These are phyloP conservation scores for Starmera caribaea DNA, from an alignment of 805 yeast genomes.

Conservation along the genomic window DNA sequence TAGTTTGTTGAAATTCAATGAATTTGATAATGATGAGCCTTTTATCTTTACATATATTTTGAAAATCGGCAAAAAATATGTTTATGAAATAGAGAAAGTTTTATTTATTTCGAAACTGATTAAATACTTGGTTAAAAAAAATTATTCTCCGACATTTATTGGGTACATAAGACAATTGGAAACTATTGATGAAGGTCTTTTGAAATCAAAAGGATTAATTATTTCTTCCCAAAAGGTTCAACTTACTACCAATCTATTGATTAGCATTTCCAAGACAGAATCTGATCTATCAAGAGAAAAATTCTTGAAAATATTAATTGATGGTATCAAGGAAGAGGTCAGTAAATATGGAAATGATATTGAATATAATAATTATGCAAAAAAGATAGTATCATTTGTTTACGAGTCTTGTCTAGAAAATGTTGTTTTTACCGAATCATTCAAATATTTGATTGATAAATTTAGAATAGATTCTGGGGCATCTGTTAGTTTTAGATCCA, in stretches of 20 bases:
- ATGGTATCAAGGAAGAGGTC: conserved; percentile 7
- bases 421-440: conserved; percentile 6
- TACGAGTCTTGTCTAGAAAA: conserved; percentile 8
- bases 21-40: conserved; percentile 14
- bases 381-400: conserved; percentile 10
- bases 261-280: conserved; percentile 8
- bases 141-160: conserved; percentile 7
- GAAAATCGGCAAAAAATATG: conserved; percentile 7
- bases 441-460: conserved; percentile 5
- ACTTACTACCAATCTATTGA: conserved; percentile 8
- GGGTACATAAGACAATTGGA: conserved; percentile 10
- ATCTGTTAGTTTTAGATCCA: too few species aligned
- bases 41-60: conserved; percentile 11
- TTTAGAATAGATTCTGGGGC: too few species aligned
- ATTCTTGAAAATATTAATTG: conserved; percentile 9
- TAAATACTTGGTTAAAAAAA: conserved; percentile 8
- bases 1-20: conserved; percentile 11
- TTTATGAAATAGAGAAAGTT: conserved; percentile 11
- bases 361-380: conserved; percentile 6
- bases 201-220: conserved; percentile 6
- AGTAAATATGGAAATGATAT: conserved; percentile 2
- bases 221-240: conserved; percentile 13
- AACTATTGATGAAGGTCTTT: conserved; percentile 9
- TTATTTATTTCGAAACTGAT: conserved; percentile 8
- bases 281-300: conserved; percentile 4